Percentiles rank a stretch among this genome's conserved stretches.
phyloP scores from a whole-genome alignment of 257 asterid genomes.

The Eustoma russellianum region DNA sequence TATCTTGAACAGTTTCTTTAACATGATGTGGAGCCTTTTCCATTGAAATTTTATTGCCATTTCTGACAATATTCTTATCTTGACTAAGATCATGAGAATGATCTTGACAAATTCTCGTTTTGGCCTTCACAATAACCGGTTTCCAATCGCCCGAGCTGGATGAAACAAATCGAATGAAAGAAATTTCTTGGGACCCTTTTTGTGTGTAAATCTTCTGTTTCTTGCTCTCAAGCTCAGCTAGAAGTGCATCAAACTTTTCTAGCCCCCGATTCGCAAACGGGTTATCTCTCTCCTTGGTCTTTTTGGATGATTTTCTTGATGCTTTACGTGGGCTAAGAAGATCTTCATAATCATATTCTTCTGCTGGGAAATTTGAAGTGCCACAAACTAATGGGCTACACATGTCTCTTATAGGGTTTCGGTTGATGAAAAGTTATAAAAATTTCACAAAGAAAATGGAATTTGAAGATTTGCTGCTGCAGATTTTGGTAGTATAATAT shows the following conservation, averaged over 20 bases:
- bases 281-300: constrained; percentile 25
- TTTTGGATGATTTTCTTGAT: constrained; percentile 37
- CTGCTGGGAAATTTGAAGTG: constrained; percentile 30
- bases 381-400: constrained; percentile 50
- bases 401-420: neutral
- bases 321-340: constrained; percentile 38
- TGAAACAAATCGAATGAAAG: constrained; percentile 30
- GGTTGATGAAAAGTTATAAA: no score
- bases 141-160: constrained; percentile 15
- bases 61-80: neutral
- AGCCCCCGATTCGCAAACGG: constrained; percentile 40
- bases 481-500: neutral
- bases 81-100: neutral
- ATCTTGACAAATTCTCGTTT: constrained; percentile 9
- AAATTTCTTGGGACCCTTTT: constrained; percentile 29
- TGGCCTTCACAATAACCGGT: constrained; percentile 28
- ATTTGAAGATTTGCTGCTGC: neutral
- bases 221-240: constrained; percentile 38
- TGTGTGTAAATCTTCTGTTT: constrained; percentile 34
- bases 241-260: constrained; percentile 35
- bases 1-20: neutral
- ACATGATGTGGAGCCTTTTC: constrained; percentile 1
- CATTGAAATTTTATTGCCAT: neutral
- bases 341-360: constrained; percentile 18
- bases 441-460: no score